Base-by-base conservation (phyloP, 148 eudicot species). In the Fagopyrum esculentum region DNA sequence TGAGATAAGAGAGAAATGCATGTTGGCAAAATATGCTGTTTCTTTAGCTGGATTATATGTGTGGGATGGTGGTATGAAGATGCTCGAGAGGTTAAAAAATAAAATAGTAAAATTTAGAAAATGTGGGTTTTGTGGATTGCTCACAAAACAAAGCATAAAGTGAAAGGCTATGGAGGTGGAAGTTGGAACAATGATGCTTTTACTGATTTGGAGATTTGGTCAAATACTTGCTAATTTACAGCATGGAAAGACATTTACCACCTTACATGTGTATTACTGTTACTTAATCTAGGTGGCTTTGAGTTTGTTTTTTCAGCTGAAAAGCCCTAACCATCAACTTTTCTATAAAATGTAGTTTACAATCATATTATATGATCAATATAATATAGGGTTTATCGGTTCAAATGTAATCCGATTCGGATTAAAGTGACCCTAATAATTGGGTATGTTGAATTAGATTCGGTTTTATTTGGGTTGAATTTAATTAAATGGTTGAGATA, bases 21-120 rank as follows among this genome's bases (percentile, higher is more conserved):
- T 51, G 48, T 22, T 19, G 77, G 59, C n/a, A 81, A 77, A 81
- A 70, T 71, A 78, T 61, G 71, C 76, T 77, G 83, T 74, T 59
- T 74, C 35, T 16, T 46, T 22, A 49, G 75, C 69, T 81, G 49
- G 78, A 69, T 75, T 81, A 74, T 81, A 74, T 29, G 22, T 80
- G 76, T 78, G 70, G 52, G 61, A 17, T 35, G 35, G 26, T 30
- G 44, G 17, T 48, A 48, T 76, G 15, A 56, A 78, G 83, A 81
- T 77, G 83, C 80, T 75, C 72, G 45, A 66, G 71, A 66, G 19
- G 17, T 4, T 2, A 15, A 3, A 15, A 8, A 49, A 12, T 2
- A 8, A 29, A 66, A 66, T 43, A 40, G 71, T 61, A 61, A 61
- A 26, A 52, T 13, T 52, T 6, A 19, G n/a, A 13, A 57, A 40